Base-by-base conservation (phyloP, 495 filamentous ascomycete genomes). In the Hypoxylon trugodes region DNA sequence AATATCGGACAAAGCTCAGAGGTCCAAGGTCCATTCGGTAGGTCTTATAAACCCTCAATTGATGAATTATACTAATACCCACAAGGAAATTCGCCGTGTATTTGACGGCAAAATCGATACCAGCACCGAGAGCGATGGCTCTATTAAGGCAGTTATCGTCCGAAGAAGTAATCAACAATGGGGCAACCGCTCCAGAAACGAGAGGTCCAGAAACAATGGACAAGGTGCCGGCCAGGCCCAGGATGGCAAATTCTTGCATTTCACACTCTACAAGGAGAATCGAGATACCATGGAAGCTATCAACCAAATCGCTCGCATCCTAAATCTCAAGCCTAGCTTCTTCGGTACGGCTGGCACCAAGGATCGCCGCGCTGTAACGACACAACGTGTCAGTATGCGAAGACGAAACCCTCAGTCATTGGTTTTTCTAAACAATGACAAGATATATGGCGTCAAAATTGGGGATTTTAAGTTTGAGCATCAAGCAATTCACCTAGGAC, bases 231-330 rank as follows among this genome's bases (percentile, higher is more conserved):
- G 42, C 43, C 56, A 55, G 21, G 51, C 21, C 15, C 73, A 38
- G 8, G 90, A 89, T 13, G 92, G 90, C 1, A 85, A 89, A 6
- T 93, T 91, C 69, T 82, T 97, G 6, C 95, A 98, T 73, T 96
- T 98, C 70, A 91, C 91, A 0, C 84, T 98, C 33, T 95, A 93
- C 81, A 98, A 98, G 77, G 95, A 98, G 75, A 98, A 98, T 74
- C 92, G 92, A 66, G 96, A 98, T 68, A 98, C 96, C 1, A 96
- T 97, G 92, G 94, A 98, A 61, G 88, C 90, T 0, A 80, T 96
- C 22, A 86, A 83, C 6, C 89, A 86, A 55, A 77, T 98, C 6
- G 86, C 87, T 0, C 85, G 86, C 40, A 79, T 85, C 13, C 68
- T 96, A 26, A 87, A 87, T 61, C 79, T 90, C 66, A 87, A 86